Conservation (phyloP, 208 protist species). For the Giardia muris region DNA sequence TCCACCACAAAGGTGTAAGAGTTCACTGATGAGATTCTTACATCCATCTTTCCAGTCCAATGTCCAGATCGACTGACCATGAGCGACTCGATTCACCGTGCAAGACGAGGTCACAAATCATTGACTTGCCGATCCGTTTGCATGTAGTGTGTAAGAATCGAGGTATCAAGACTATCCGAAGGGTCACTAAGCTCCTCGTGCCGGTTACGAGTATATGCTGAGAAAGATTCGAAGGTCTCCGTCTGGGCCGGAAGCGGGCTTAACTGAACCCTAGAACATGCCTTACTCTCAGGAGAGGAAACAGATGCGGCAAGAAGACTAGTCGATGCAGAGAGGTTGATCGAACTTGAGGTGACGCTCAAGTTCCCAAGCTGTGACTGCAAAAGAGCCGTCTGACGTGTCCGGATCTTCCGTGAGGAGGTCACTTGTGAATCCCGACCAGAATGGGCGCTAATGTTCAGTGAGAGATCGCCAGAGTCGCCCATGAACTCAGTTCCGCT, state of each 20-base stretch:
- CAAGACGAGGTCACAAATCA: too few relatives aligned
- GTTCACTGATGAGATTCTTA: too few relatives aligned
- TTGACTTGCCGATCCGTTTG: too few relatives aligned
- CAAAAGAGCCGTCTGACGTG: neutral
- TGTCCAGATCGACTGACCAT: too few relatives aligned
- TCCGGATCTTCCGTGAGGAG: neutral
- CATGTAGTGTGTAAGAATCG: neutral
- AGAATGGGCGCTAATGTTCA: neutral
- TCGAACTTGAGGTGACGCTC: neutral
- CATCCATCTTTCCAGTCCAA: too few relatives aligned
- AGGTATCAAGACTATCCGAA: neutral
- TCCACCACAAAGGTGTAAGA: too few relatives aligned
- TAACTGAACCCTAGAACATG: neutral
- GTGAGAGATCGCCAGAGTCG: neutral
- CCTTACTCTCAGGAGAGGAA: neutral
- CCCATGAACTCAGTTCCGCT: neutral
- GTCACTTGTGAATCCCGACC: neutral
- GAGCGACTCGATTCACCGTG: too few relatives aligned
- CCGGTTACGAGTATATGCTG: neutral
- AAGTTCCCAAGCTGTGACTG: neutral
- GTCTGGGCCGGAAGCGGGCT: neutral
- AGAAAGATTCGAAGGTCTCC: neutral
- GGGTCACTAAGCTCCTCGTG: neutral
- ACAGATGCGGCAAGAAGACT: neutral
- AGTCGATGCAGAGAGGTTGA: neutral